Base-by-base conservation (phyloP, 352 stramenopile genomes). In the Detonula confervacea region DNA sequence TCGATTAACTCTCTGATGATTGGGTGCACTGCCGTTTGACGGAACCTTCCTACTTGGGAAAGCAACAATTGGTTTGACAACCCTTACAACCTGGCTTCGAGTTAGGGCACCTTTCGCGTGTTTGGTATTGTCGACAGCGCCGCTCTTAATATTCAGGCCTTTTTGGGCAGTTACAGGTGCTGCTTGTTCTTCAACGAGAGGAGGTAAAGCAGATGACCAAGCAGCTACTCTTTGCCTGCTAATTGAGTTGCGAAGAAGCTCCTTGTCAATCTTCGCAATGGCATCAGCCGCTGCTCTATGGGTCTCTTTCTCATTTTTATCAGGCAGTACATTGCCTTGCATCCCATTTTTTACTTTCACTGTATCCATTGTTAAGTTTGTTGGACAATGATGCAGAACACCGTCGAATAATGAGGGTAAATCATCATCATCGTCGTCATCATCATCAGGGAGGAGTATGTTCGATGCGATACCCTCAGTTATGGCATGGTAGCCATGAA, bases 231-330 rank as follows among this genome's bases (percentile, higher is more conserved):
- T 3, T 60, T 11, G 51, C 2, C 51, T 60, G n/a, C 51, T 60
- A 37, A n/a, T 35, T 16, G 9, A 54, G n/a, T 47, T 56, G 14
- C 37, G 11, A 62, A 59, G 71, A 67, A 81, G 63, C 20, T 81
- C 62, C 62, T 69, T 12, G 1, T 81, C 44, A 46, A 68, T 75
- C 42, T 57, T 70, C 5, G 56, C 62, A 55, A 65, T 51, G 16
- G 62, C 60, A 68, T 47, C 44, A 22, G 44, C 14, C 25, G 60
- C 56, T 49, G 35, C 20, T 2, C 18, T 57, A 52, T 66, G 20
- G 11, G 18, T 35, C 46, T 66, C 49, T 54, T 30, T 16, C 16
- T 66, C 33, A 12, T 20, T 39, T 35, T 2, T 20, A 29, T 22
- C 30, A 16, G 24, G 30, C 8, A 49, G 39, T 49, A n/a, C 12